A percentile compares a stretch with the other conserved stretches of the same genome.
Evolutionary conservation across 1,284 basidiomycete species (phyloP).

Genomic region (Microbotryum silenes-acaulis): DNA sequence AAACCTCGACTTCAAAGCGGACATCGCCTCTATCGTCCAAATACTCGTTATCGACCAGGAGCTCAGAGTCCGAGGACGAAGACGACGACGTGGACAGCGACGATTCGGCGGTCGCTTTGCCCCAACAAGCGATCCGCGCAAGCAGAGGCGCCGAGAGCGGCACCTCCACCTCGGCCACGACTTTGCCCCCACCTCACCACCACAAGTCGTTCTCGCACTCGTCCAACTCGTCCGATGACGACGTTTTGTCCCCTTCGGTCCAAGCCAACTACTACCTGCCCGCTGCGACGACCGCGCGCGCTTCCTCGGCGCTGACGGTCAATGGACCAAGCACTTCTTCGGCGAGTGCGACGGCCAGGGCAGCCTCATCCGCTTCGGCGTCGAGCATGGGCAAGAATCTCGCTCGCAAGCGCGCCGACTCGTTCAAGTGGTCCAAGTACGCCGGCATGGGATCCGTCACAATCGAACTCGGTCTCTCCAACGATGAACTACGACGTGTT

Average conservation of each 20-base stretch:
- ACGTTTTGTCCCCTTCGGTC: background rate
- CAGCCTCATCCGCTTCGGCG: background rate
- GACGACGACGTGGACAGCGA: background rate
- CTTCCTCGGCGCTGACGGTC: background rate
- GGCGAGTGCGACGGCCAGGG: background rate
- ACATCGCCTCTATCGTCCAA: background rate
- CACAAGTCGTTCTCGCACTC: background rate
- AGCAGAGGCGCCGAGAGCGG: too few relatives aligned
- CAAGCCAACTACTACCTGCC: background rate
- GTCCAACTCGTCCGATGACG: background rate
- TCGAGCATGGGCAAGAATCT: background rate
- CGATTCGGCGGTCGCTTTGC: background rate
- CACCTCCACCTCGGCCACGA: background rate
- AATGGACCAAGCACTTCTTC: background rate
- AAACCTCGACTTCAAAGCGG: too few relatives aligned
- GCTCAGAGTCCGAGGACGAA: background rate
- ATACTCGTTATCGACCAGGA: background rate
- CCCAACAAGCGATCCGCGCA: background rate
- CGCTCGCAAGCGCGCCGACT: constrained; percentile 1
- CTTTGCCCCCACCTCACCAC: background rate
- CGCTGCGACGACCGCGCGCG: background rate
- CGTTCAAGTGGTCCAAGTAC: constrained; percentile 3
- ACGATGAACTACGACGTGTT: constrained; percentile 2
- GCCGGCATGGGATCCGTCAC: background rate
- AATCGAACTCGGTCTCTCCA: background rate